Evolutionary conservation across 2,329 filamentous ascomycete species (phyloP), one percentile per base, ranked within the genome.

Genomic region (Nemania diffusa): DNA sequence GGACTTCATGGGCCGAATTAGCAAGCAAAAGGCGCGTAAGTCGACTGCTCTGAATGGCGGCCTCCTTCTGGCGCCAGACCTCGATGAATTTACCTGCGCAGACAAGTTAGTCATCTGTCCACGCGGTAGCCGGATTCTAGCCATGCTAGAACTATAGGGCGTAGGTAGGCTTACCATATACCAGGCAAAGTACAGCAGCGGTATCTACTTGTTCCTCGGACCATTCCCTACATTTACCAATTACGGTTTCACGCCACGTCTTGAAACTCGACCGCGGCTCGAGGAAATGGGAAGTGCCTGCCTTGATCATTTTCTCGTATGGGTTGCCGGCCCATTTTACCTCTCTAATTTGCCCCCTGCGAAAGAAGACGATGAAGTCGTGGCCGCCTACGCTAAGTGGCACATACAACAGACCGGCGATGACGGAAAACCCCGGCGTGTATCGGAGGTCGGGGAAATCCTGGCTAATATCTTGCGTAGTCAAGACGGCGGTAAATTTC

Each of bases 321-420:
- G 93, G 93, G 73, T 94, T 97, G 2, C 90, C 94, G 2, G 92
- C 93, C 93, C 91, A 97, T 78, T 91, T 94, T 22, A 92, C 92
- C 79, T 93, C 90, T 74, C 87, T 91, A 29, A 88, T 77, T 73
- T 94, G 92, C 0, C 90, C 90, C 71, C 86, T 90, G n/a, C 94
- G 88, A 80, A 97, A 97, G 76, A 97, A 97, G 0, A 94, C 92
- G 50, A 97, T 97, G 73, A 97, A 97, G 73, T 97, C 94, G 32
- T 83, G 84, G 0, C 94, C 94, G 1, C 88, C 88, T 0, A 87
- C 84, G 17, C 92, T 94, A 1, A 97, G 81, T 0, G 94, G 94
- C 0, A 97, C 93, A 61, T 97, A 90, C 0, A 97, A 81, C 55
- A 97, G 79, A 0, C 94, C 94, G 0, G 93, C 92, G 64, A 97